Evolutionary conservation across 164 flowering plant species (phyloP).

Genomic region (Stephania yunnanensis): DNA sequence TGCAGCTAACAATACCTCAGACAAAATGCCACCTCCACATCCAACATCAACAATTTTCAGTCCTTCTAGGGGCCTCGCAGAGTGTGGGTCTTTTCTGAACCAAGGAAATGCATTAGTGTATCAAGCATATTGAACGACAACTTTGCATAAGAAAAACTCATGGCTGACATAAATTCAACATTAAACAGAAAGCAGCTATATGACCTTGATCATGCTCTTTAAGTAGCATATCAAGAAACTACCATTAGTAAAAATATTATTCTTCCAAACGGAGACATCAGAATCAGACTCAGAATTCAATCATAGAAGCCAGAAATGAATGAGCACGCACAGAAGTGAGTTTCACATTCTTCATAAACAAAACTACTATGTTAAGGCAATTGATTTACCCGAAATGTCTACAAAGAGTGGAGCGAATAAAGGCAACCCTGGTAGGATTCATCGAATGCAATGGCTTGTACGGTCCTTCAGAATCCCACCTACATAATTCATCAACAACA

Average conservation of each 20-base stretch:
- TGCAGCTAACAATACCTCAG: slow-evolving; percentile 56
- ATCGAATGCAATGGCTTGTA: slow-evolving; percentile 82
- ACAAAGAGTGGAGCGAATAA: slow-evolving; percentile 84
- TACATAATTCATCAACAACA: slow-evolving; percentile 19
- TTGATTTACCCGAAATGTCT: slow-evolving; percentile 72
- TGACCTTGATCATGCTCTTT: background rate
- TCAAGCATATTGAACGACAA: background rate
- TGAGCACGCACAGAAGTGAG: background rate
- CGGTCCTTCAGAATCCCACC: slow-evolving; percentile 99
- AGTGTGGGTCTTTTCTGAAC: slow-evolving; percentile 70
- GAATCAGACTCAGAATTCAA: background rate
- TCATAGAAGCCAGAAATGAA: no score
- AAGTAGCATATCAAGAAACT: background rate
- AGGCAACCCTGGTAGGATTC: slow-evolving; percentile 89
- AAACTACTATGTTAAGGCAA: background rate
- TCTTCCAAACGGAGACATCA: background rate
- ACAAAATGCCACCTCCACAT: slow-evolving; percentile 96
- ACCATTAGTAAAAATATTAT: background rate
- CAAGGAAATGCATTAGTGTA: slow-evolving; percentile 3
- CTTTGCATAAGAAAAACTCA: background rate
- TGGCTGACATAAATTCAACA: background rate
- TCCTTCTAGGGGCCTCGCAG: slow-evolving; percentile 81
- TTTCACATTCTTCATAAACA: background rate
- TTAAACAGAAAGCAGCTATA: background rate
- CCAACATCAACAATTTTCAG: slow-evolving; percentile 83